These are phyloP conservation scores for Cladosporium cucumerinum DNA, from an alignment of 2,329 filamentous ascomycete species.

Conservation along the genomic window DNA sequence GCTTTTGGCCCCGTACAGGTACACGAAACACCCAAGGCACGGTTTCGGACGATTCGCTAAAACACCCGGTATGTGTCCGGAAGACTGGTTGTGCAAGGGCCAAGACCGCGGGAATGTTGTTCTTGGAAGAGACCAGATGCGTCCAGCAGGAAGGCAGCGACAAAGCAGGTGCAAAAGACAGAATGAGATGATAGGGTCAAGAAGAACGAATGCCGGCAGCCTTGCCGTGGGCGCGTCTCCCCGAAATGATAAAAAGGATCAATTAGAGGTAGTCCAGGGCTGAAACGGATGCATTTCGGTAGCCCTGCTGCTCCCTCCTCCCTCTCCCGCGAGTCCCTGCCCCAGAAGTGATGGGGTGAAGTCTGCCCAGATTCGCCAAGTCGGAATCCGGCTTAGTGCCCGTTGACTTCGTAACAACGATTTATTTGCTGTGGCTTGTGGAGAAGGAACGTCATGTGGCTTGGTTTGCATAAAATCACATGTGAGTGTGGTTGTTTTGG, in stretches of 20 bases:
- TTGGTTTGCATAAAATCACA: neutral
- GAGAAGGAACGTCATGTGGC: neutral
- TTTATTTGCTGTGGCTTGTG: neutral
- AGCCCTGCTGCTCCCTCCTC: neutral
- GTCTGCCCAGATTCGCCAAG: neutral
- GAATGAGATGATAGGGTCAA: neutral
- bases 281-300: neutral
- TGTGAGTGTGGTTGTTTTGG: neutral
- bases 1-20: neutral
- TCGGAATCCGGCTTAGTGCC: neutral
- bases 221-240: constrained; percentile 1
- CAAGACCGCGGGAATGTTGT: neutral
- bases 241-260: neutral
- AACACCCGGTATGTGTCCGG: neutral
- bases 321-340: constrained; percentile 2
- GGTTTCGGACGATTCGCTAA: neutral
- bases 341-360: neutral
- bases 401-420: neutral
- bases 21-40: neutral
- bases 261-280: neutral
- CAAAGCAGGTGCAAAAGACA: neutral
- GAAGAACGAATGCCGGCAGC: neutral
- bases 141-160: neutral
- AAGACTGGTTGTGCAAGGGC: neutral
- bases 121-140: neutral